phyloP scores from a whole-genome alignment of 768 basidiomycete genomes.

The Boletus rubescentipes region DNA sequence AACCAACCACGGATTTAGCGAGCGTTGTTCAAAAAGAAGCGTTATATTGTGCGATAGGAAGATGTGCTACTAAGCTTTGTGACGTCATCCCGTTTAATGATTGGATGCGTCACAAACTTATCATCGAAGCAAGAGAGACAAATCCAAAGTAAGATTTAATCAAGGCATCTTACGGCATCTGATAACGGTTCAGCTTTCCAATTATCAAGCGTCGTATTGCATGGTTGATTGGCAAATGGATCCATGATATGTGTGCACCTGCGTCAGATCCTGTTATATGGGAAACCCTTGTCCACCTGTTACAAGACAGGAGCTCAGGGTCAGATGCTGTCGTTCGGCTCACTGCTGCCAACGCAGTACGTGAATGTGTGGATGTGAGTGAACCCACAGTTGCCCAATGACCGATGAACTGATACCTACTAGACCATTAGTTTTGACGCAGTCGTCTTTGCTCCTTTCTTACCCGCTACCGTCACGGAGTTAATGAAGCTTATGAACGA shows the following conservation, averaged over 20 bases:
- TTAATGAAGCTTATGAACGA: constrained; percentile 71
- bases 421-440: constrained; percentile 68
- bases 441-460: constrained; percentile 64
- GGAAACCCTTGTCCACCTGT: constrained; percentile 76
- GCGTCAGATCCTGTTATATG: constrained; percentile 68
- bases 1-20: constrained; percentile 52
- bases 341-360: constrained; percentile 76
- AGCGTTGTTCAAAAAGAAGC: constrained; percentile 80
- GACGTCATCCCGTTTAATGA: constrained; percentile 63
- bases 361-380: constrained; percentile 84
- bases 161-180: constrained; percentile 4
- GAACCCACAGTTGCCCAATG: neutral
- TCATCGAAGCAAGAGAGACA: constrained; percentile 55
- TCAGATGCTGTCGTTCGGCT: constrained; percentile 85
- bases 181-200: constrained; percentile 57
- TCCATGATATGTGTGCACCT: constrained; percentile 61
- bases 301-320: constrained; percentile 65
- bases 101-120: constrained; percentile 65
- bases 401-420: constrained; percentile 6
- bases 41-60: constrained; percentile 85
- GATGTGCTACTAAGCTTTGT: constrained; percentile 65
- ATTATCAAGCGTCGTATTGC: constrained; percentile 95
- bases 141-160: constrained; percentile 52
- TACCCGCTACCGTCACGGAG: constrained; percentile 58
- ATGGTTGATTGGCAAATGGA: constrained; percentile 92